A percentile compares a stretch with the other conserved stretches of the same genome.
Conservation (phyloP, 495 filamentous ascomycete species). For the Astrocystis sublimbata region DNA sequence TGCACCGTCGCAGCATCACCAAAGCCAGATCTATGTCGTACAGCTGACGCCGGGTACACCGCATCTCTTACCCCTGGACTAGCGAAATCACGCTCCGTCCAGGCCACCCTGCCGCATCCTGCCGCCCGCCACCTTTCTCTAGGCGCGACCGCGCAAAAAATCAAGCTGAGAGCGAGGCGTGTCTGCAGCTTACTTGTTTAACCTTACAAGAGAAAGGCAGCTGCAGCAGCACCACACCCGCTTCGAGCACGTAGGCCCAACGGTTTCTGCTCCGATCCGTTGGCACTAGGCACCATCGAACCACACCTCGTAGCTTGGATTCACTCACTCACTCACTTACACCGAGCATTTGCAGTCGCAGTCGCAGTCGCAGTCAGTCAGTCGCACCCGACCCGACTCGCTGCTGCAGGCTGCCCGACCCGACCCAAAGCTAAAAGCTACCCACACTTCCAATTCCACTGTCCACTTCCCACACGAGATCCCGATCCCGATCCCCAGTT, state of each 20-base stretch:
- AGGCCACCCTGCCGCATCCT: background rate
- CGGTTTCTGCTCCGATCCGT: constrained; percentile 12
- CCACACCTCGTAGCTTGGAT: background rate
- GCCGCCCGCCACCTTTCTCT: background rate
- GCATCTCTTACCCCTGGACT: constrained; percentile 19
- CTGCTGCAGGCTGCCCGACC: background rate
- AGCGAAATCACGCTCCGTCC: constrained; percentile 12
- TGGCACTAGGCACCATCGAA: background rate
- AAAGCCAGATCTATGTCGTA: background rate
- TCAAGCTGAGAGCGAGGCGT: background rate
- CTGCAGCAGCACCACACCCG: background rate
- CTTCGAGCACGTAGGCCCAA: background rate
- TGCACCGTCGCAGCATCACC: constrained; percentile 3
- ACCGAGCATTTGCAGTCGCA: too few species aligned
- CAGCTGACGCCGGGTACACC: background rate
- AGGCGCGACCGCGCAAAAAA: background rate
- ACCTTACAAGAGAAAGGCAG: background rate
- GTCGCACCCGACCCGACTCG: too few species aligned
- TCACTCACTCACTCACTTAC: background rate
- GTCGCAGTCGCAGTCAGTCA: too few species aligned
- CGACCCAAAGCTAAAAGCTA: constrained; percentile 24
- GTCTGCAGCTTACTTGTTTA: background rate
- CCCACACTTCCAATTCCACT: too few species aligned
- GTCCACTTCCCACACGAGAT: too few species aligned
- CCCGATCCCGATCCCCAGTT: too few species aligned